Conservation (phyloP, 1,284 basidiomycete species). For the Ustilago esculenta region DNA sequence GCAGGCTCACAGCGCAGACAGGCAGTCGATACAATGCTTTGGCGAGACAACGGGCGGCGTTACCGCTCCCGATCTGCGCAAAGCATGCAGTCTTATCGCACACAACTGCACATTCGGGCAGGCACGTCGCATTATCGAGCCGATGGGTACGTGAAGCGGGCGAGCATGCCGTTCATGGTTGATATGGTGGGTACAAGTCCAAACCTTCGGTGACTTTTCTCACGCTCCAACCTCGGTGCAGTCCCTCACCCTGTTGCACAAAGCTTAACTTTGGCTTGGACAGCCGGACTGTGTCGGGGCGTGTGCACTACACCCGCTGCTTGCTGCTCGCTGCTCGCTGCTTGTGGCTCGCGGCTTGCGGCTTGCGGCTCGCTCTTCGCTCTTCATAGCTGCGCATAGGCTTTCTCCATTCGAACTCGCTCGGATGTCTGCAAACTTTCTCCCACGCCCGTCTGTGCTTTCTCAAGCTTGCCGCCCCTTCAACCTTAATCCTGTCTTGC, state of each 20-base stretch:
- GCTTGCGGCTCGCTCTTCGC: too few relatives aligned
- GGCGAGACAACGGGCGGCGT: neutral
- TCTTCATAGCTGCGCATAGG: neutral
- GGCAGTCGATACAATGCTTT: too few relatives aligned
- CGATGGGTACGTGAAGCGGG: neutral
- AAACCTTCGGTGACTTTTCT: constrained; percentile 27
- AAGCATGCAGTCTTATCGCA: too few relatives aligned
- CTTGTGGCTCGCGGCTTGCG: too few relatives aligned
- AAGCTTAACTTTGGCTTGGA: neutral
- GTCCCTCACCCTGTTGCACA: too few relatives aligned
- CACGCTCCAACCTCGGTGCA: constrained; percentile 9
- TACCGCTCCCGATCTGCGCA: neutral
- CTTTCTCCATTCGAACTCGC: constrained; percentile 7
- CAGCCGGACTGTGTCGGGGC: neutral
- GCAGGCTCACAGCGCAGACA: too few relatives aligned
- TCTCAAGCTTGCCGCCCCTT: neutral
- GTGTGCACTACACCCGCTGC: too few relatives aligned
- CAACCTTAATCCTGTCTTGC: constrained; percentile 1
- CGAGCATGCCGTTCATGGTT: neutral
- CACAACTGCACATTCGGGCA: too few relatives aligned
- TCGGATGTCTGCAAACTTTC: neutral
- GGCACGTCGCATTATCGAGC: too few relatives aligned
- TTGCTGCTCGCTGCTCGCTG: too few relatives aligned
- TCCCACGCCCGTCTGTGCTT: constrained; percentile 11
- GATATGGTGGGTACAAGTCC: constrained; percentile 12